phyloP scores from a whole-genome alignment of 2,329 filamentous ascomycete species.

The Clarireedia hainanense region DNA sequence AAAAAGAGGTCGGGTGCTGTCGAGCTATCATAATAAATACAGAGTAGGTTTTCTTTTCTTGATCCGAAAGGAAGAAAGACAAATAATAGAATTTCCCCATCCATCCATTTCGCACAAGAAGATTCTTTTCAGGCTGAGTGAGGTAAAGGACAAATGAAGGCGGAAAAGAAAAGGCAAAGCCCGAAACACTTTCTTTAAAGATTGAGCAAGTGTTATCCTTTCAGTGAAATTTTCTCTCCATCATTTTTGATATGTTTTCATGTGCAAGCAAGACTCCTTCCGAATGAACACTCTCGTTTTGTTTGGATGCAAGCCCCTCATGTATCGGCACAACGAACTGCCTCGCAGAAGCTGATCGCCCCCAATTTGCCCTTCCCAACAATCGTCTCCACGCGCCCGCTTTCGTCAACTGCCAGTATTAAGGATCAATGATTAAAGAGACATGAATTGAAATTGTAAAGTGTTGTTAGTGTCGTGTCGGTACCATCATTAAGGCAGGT shows the following conservation, averaged over 20 bases:
- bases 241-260: constrained; percentile 4
- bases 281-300: constrained; percentile 2
- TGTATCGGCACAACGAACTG: not conserved
- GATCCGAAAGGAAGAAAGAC: not conserved
- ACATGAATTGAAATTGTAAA: constrained; percentile 11
- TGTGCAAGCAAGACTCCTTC: constrained; percentile 5
- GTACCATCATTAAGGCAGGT: constrained; percentile 7
- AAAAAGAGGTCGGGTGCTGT: too few relatives aligned
- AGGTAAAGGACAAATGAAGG: not conserved
- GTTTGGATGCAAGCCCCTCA: constrained; percentile 4
- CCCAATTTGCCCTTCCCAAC: not conserved
- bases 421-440: constrained; percentile 13
- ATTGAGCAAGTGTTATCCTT: not conserved
- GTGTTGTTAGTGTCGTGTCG: constrained; percentile 1
- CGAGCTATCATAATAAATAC: constrained; percentile 12
- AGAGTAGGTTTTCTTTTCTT: not conserved
- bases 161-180: not conserved
- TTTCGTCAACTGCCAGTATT: constrained; percentile 7
- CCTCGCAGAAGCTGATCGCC: constrained; percentile 8
- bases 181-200: not conserved
- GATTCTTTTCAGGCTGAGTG: not conserved
- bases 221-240: not conserved
- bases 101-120: not conserved
- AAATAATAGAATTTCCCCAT: not conserved
- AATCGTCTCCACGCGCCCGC: constrained; percentile 1